Conservation (phyloP, 352 stramenopile species). For the Phytophthora hybrid region DNA sequence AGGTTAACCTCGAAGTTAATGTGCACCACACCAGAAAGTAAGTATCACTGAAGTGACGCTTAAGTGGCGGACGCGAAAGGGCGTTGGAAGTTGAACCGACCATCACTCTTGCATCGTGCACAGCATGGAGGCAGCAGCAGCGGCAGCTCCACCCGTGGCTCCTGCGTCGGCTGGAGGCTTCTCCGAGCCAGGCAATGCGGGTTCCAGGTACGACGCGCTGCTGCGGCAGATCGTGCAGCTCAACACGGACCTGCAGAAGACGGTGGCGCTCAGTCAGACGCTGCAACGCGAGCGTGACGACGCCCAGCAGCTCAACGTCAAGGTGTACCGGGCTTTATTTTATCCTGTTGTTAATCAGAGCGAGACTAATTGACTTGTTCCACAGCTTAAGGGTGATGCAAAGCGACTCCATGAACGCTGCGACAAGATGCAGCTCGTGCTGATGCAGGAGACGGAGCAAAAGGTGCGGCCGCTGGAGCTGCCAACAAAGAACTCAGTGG, state of each 20-base stretch:
- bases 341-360: neutral
- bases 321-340: slow-evolving; percentile 32
- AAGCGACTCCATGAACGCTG: slow-evolving; percentile 80
- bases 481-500: neutral
- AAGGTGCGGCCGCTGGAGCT: slow-evolving; percentile 47
- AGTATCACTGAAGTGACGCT: slow-evolving; percentile 20
- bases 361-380: neutral
- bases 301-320: slow-evolving; percentile 65
- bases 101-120: slow-evolving; percentile 37
- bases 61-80: slow-evolving; percentile 20
- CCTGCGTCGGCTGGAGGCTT: slow-evolving; percentile 8
- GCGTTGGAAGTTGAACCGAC: slow-evolving; percentile 38
- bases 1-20: slow-evolving; percentile 18
- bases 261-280: slow-evolving; percentile 78
- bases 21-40: slow-evolving; percentile 28
- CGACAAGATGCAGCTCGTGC: slow-evolving; percentile 80
- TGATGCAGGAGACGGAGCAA: slow-evolving; percentile 86
- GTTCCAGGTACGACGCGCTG: slow-evolving; percentile 71
- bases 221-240: slow-evolving; percentile 87
- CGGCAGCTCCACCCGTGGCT: neutral
- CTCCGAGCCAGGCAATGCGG: slow-evolving; percentile 9
- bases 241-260: slow-evolving; percentile 87
- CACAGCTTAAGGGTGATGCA: slow-evolving; percentile 66
- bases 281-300: slow-evolving; percentile 82
- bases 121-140: slow-evolving; percentile 21